Conservation (phyloP, 129 eudicot species). For the Helichrysum umbraculigerum region DNA sequence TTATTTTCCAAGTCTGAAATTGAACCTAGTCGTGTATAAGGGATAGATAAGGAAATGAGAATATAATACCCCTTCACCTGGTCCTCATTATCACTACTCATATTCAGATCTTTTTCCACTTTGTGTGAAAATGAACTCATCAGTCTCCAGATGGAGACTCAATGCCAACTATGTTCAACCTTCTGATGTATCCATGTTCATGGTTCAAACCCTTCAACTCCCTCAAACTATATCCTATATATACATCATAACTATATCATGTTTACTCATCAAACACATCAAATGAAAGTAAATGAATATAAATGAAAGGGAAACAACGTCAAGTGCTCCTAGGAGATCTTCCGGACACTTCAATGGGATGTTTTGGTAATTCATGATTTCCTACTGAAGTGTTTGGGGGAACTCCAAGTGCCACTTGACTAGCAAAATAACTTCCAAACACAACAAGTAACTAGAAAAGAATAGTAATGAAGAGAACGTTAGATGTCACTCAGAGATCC, state of each 20-base stretch:
- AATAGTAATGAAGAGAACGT: not conserved
- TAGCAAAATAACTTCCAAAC: not conserved
- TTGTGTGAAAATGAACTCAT: not conserved
- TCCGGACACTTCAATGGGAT: conserved; percentile 33
- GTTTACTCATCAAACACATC: conserved; percentile 3
- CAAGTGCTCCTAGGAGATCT: conserved; percentile 30
- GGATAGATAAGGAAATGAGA: conserved; percentile 22
- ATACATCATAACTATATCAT: not conserved
- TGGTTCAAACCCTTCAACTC: not conserved
- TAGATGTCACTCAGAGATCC: conserved; percentile 27
- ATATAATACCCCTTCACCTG: conserved; percentile 14
- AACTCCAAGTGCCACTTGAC: conserved; percentile 21
- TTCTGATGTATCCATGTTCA: conserved; percentile 9
- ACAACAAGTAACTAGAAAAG: not conserved
- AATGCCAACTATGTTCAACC: conserved; percentile 21
- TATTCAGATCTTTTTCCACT: conserved; percentile 1
- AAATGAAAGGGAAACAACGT: not conserved
- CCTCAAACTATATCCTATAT: not conserved
- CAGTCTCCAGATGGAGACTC: conserved; percentile 6
- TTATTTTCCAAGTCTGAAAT: not conserved
- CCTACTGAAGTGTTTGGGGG: conserved; percentile 39
- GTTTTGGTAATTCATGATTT: not conserved
- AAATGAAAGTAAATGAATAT: not conserved
- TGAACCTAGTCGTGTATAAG: conserved; percentile 10
- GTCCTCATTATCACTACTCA: conserved; percentile 10